A percentile compares a stretch with the other conserved stretches of the same genome.
These are phyloP conservation scores for Lentinus tigrinus DNA, from an alignment of 768 basidiomycete species.

Conservation along the genomic window DNA sequence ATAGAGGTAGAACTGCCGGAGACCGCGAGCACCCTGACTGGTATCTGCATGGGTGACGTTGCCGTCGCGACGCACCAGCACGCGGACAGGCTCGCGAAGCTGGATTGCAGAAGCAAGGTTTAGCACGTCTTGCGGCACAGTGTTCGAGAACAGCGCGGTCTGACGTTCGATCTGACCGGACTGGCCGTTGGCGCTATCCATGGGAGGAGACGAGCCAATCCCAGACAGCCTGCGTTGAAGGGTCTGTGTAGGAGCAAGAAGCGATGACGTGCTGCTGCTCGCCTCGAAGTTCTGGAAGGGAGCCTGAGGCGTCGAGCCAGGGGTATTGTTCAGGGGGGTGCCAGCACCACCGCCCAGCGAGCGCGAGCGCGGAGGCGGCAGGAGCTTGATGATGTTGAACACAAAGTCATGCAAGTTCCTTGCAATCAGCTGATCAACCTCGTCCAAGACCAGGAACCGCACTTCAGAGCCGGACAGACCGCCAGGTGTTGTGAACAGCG, in stretches of 20 bases:
- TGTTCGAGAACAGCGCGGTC: constrained; percentile 95
- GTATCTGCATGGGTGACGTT: constrained; percentile 72
- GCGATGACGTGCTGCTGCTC: constrained; percentile 25
- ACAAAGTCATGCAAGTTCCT: constrained; percentile 96
- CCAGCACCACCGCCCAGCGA: constrained; percentile 39
- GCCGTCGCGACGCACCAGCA: constrained; percentile 92
- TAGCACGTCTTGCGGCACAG: constrained; percentile 95
- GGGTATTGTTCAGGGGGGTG: constrained; percentile 37
- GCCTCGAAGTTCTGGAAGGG: constrained; percentile 39
- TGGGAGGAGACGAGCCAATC: constrained; percentile 42
- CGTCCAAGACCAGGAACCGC: constrained; percentile 92
- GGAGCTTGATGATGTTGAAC: constrained; percentile 85
- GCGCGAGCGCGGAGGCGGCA: constrained; percentile 85
- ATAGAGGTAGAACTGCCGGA: constrained; percentile 96
- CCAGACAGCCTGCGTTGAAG: constrained; percentile 57
- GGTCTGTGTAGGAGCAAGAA: constrained; percentile 35
- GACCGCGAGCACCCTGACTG: constrained; percentile 71
- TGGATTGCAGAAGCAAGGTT: constrained; percentile 93
- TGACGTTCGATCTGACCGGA: constrained; percentile 68
- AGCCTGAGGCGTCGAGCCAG: constrained; percentile 32
- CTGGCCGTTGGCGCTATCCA: constrained; percentile 32
- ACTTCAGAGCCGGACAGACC: constrained; percentile 83
- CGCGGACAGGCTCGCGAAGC: constrained; percentile 92
- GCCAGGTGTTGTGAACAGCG: constrained; percentile 79
- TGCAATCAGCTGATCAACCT: constrained; percentile 97